Evolutionary conservation across 129 eudicot genomes (phyloP), one percentile per base, ranked within the genome.

Genomic region (Deinandra increscens): DNA sequence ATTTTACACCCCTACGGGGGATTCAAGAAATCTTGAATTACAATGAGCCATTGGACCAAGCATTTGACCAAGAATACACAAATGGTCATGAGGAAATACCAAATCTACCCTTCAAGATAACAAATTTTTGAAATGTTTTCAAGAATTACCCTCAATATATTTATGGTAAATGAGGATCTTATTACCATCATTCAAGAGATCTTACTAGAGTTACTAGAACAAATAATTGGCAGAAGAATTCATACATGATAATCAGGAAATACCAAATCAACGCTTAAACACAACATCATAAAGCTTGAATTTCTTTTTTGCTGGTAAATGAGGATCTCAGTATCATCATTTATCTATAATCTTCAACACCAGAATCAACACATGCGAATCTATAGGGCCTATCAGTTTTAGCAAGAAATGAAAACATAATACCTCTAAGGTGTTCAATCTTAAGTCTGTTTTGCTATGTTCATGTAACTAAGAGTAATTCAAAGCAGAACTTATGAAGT

Each of bases 61-160:
- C 38, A 48, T 48, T 46, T 62, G 69, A 19, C 9, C 64, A 69
- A 54, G 20, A 20, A 37, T 36, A 10, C 46, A 6, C 1, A 9
- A 26, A 71, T 60, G 22, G 15, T 61, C 41, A 22, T 23, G 18
- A 10, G 55, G 10, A 63, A 63, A 64, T 74, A 50, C 56, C 36
- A 9, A 37, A 51, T 49, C 29, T 49, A 64, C 71, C 78, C 63
- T 63, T 73, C 15, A 49, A 62, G 54, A 73, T 4, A 38, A 70
- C 34, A 70, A 53, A 33, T 22, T 23, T 60, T 60, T n/a, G 23
- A 60, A 6, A 6, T 34, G 11, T 29, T 60, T 14, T 33, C 43
- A 60, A 33, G 66, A 58, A 58, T 11, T 56, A 23, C 39, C 63
- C 18, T 56, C 38, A 56, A 31, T 65, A 6, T 41, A 37, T 38